These are phyloP conservation scores for Coffea humblotiana DNA, from an alignment of 305 asterid species.

Conservation along the genomic window DNA sequence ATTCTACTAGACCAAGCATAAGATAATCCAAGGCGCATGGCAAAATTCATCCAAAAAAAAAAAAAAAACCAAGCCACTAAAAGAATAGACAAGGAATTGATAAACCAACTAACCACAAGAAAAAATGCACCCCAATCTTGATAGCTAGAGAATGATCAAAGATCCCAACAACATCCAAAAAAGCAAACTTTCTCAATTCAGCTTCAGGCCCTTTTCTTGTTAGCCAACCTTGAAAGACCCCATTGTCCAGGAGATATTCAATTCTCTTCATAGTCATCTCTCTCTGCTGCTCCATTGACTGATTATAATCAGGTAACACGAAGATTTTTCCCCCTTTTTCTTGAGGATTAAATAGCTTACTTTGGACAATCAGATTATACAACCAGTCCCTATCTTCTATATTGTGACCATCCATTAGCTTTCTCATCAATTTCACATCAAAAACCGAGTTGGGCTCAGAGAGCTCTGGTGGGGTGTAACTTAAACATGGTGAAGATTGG, in stretches of 20 bases:
- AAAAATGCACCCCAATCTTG: conserved; percentile 84
- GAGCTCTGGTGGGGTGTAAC: conserved; percentile 79
- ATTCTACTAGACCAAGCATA: background rate
- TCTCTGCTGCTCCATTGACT: conserved; percentile 95
- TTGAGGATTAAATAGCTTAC: conserved; percentile 69
- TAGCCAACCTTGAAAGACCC: conserved; percentile 73
- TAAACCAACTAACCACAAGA: conserved; percentile 55
- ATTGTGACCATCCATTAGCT: conserved; percentile 78
- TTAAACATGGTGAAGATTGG: conserved; percentile 63
- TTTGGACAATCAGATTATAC: conserved; percentile 62
- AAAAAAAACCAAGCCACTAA: background rate
- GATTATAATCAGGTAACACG: conserved; percentile 76
- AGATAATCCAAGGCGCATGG: background rate
- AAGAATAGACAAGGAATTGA: background rate
- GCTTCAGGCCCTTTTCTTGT: conserved; percentile 64
- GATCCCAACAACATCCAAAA: conserved; percentile 62
- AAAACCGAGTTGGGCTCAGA: conserved; percentile 47
- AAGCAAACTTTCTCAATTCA: conserved; percentile 80
- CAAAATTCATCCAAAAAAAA: background rate
- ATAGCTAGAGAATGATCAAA: conserved; percentile 87
- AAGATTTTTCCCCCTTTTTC: conserved; percentile 75
- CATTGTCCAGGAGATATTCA: conserved; percentile 61
- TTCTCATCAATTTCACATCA: conserved; percentile 68
- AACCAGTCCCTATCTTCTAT: conserved; percentile 80
- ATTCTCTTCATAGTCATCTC: conserved; percentile 92